Percentiles rank a stretch among this genome's conserved stretches.
These are phyloP conservation scores for Leccinum disarticulatum DNA, from an alignment of 768 basidiomycete genomes.

Conservation along the genomic window DNA sequence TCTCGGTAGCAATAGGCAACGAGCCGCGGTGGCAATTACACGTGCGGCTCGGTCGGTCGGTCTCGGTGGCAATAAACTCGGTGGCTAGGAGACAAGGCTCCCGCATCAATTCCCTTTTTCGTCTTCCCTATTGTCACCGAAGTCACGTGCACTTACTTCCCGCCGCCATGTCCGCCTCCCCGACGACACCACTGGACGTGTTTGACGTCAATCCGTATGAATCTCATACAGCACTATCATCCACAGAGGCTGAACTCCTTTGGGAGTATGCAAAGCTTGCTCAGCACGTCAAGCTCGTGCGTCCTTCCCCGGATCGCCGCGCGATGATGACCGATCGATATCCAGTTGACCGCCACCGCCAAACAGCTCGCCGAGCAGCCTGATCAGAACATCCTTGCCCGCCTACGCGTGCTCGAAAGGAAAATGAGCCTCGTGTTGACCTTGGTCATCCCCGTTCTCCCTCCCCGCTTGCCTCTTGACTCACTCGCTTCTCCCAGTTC, in stretches of 20 bases:
- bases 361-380: slow-evolving; percentile 70
- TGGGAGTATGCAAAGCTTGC: slow-evolving; percentile 93
- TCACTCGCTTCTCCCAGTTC: slow-evolving; percentile 53
- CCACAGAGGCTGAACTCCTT: slow-evolving; percentile 74
- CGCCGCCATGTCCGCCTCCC: not conserved
- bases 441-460: slow-evolving; percentile 48
- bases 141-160: not conserved
- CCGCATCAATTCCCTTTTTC: not conserved
- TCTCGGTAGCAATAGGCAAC: slow-evolving; percentile 4
- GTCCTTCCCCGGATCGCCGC: slow-evolving; percentile 19
- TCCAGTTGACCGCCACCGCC: slow-evolving; percentile 66
- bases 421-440: slow-evolving; percentile 96
- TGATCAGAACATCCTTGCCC: slow-evolving; percentile 72
- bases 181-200: not conserved
- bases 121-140: not conserved
- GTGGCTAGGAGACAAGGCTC: not conserved
- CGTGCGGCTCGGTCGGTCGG: not conserved
- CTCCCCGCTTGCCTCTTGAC: not conserved
- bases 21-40: slow-evolving; percentile 1
- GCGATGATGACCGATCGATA: not conserved
- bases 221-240: slow-evolving; percentile 62
- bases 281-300: slow-evolving; percentile 74
- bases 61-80: not conserved
- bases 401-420: slow-evolving; percentile 79
- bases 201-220: slow-evolving; percentile 71